Percentiles rank a stretch among this genome's conserved stretches.
Conservation (phyloP, 2,329 filamentous ascomycete genomes). For the Epichloe uncinata region DNA sequence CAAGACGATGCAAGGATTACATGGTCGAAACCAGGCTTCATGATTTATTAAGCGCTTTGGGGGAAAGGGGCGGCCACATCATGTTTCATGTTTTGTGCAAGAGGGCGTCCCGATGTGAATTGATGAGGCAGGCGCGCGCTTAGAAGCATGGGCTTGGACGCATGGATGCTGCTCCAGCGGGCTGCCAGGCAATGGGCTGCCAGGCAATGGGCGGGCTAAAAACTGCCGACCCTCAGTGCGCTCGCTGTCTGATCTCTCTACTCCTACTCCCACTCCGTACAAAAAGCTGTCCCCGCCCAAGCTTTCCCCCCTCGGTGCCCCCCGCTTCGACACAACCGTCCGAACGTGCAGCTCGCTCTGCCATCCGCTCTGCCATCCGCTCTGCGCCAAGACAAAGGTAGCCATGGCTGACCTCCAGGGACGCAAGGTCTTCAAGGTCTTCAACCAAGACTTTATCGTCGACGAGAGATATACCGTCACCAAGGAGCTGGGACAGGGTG, state of each 20-base stretch:
- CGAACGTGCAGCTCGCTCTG: not conserved
- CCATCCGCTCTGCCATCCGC: too few species aligned
- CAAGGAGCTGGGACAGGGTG: conserved; percentile 95
- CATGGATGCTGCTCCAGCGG: not conserved
- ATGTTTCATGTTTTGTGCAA: too few species aligned
- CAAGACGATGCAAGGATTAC: too few species aligned
- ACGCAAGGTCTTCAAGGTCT: conserved; percentile 96
- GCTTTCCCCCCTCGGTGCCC: not conserved
- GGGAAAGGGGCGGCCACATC: too few species aligned
- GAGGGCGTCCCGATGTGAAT: too few species aligned
- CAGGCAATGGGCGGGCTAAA: too few species aligned
- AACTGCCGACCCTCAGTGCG: too few species aligned
- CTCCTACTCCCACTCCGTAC: too few species aligned
- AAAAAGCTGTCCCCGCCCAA: conserved; percentile 1
- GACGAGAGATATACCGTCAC: conserved; percentile 97
- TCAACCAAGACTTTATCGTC: conserved; percentile 98
- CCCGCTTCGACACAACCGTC: conserved; percentile 1
- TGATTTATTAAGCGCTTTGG: too few species aligned
- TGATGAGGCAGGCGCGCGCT: conserved; percentile 4
- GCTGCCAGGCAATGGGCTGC: too few species aligned
- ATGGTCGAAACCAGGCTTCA: too few species aligned
- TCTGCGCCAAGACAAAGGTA: conserved; percentile 2
- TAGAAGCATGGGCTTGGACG: conserved; percentile 1
- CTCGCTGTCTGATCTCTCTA: too few species aligned
- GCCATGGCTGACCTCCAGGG: conserved; percentile 29